Evolutionary conservation across 1,284 basidiomycete species (phyloP).

Genomic region (Heterobasidion irregulare): DNA sequence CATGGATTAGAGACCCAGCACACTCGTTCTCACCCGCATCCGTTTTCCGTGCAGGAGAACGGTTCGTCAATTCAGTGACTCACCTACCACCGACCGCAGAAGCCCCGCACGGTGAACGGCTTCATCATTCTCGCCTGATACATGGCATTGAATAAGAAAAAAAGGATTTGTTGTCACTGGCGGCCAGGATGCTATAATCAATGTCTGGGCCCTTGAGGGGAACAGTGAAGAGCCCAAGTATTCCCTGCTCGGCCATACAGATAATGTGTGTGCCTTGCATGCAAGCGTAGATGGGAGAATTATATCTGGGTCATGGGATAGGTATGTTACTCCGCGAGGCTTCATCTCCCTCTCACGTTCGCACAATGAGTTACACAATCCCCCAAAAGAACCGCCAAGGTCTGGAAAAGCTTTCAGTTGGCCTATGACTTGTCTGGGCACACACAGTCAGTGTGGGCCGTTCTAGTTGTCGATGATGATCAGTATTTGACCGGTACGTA

Average conservation of each 20-base stretch:
- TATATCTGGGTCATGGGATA: slow-evolving; percentile 97
- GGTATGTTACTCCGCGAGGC: slow-evolving; percentile 37
- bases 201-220: slow-evolving; percentile 60
- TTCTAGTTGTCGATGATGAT: slow-evolving; percentile 74
- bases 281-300: slow-evolving; percentile 63
- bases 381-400: slow-evolving; percentile 72
- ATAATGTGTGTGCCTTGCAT: slow-evolving; percentile 87
- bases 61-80: slow-evolving; percentile 78
- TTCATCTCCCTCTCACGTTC: not conserved
- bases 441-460: slow-evolving; percentile 91
- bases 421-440: slow-evolving; percentile 80
- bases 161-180: slow-evolving; percentile 80
- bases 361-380: not conserved
- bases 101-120: slow-evolving; percentile 54
- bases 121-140: not conserved
- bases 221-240: slow-evolving; percentile 64
- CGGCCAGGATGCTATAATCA: slow-evolving; percentile 80
- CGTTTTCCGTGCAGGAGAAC: slow-evolving; percentile 60
- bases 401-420: slow-evolving; percentile 83
- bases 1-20: slow-evolving; percentile 61
- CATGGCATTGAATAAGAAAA: slow-evolving; percentile 5
- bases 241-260: slow-evolving; percentile 81
- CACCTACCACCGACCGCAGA: slow-evolving; percentile 64
- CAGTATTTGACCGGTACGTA: slow-evolving; percentile 74
- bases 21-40: slow-evolving; percentile 43